phyloP scores from a whole-genome alignment of 768 basidiomycete genomes.

The Phylloporus sp. region DNA sequence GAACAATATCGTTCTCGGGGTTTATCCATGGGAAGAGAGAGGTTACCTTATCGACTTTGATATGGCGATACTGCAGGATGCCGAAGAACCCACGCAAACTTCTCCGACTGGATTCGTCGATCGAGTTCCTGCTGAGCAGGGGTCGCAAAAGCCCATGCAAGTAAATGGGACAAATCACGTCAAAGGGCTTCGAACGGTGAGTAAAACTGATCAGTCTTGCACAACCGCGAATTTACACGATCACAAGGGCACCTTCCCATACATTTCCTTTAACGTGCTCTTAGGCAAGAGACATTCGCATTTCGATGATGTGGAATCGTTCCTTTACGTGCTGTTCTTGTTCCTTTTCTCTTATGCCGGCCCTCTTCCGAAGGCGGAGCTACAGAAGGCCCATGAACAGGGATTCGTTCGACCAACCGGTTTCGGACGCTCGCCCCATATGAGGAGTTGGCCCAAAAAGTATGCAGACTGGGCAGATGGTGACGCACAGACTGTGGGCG shows the following conservation, averaged over 20 bases:
- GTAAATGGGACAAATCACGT: not conserved
- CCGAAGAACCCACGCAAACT: not conserved
- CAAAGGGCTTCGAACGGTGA: not conserved
- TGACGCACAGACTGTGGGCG: not conserved
- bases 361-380: not conserved
- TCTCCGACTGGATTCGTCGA: not conserved
- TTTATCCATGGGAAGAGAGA: not conserved
- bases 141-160: not conserved
- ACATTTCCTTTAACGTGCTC: constrained; percentile 11
- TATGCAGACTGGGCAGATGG: constrained; percentile 1
- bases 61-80: constrained; percentile 1
- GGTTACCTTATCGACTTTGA: constrained; percentile 31
- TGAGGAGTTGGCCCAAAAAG: constrained; percentile 2
- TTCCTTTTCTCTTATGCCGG: constrained; percentile 12
- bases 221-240: not conserved
- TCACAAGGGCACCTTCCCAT: not conserved
- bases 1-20: not conserved
- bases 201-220: not conserved
- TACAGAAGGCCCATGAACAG: not conserved
- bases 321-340: constrained; percentile 13
- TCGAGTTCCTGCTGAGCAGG: not conserved
- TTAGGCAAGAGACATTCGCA: constrained; percentile 5
- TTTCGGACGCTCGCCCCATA: not conserved
- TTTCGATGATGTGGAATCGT: constrained; percentile 14
- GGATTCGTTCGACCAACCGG: constrained; percentile 2